These are phyloP conservation scores for Neurospora sp. DNA, from an alignment of 495 filamentous ascomycete genomes.

Conservation along the genomic window DNA sequence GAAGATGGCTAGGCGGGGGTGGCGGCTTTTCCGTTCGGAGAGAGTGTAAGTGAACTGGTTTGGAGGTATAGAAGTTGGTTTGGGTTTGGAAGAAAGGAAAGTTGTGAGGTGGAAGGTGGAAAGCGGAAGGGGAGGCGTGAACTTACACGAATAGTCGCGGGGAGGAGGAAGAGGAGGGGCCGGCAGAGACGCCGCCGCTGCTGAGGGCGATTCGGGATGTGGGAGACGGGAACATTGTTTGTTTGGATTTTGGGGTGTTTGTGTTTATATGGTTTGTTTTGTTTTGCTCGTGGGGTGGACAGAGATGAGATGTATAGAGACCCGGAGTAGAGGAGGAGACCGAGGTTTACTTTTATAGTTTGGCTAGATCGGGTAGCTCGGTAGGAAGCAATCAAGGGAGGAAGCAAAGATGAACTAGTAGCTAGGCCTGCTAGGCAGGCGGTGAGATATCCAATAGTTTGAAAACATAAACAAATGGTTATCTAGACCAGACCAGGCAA, in stretches of 20 bases:
- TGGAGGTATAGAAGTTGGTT: too few relatives aligned
- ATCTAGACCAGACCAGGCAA: neutral
- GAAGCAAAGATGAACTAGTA: neutral
- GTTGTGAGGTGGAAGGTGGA: neutral
- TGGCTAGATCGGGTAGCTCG: neutral
- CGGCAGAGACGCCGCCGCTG: neutral
- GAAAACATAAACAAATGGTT: neutral
- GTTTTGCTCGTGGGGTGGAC: neutral
- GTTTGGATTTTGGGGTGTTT: neutral
- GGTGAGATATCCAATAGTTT: neutral
- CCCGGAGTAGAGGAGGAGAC: neutral
- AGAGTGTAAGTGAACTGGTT: neutral
- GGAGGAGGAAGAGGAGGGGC: neutral
- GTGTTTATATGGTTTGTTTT: neutral
- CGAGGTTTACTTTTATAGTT: neutral
- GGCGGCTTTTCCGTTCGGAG: conserved; percentile 9
- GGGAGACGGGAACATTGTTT: neutral
- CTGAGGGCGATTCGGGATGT: neutral
- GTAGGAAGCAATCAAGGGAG: neutral
- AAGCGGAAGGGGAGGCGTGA: neutral
- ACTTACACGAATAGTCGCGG: neutral
- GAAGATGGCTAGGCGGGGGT: conserved; percentile 20
- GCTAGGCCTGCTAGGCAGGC: neutral
- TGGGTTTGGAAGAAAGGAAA: too few relatives aligned
- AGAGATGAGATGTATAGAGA: neutral